phyloP scores from a whole-genome alignment of 345 rosid genomes.

The Trapa bicornis region DNA sequence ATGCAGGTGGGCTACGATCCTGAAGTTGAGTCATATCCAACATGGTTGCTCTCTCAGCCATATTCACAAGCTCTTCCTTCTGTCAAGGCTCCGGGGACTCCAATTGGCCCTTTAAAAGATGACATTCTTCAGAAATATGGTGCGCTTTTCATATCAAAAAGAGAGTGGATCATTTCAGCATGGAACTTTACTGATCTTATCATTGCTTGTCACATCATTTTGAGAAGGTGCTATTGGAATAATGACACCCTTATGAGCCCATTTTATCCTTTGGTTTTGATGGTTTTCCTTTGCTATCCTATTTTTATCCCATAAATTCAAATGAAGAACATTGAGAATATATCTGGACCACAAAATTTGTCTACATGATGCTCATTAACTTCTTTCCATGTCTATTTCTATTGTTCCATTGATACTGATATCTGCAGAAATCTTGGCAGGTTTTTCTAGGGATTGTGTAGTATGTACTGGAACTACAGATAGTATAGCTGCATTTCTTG shows the following conservation, averaged over 20 bases:
- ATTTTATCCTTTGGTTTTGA: too few species aligned
- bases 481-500: slow-evolving; percentile 94
- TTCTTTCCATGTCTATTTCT: neutral
- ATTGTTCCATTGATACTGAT: neutral
- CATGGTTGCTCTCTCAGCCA: slow-evolving; percentile 79
- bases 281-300: too few species aligned
- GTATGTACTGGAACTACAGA: slow-evolving; percentile 89
- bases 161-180: neutral
- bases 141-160: slow-evolving; percentile 12
- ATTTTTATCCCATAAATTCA: neutral
- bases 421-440: slow-evolving; percentile 23
- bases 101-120: slow-evolving; percentile 49
- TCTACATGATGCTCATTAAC: neutral
- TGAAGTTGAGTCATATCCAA: slow-evolving; percentile 64
- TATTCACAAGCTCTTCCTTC: slow-evolving; percentile 60
- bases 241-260: too few species aligned
- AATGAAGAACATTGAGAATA: neutral
- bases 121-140: slow-evolving; percentile 44
- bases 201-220: too few species aligned
- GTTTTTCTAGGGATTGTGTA: slow-evolving; percentile 58
- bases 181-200: neutral
- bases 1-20: slow-evolving; percentile 91
- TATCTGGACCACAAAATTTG: neutral
- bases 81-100: slow-evolving; percentile 69
- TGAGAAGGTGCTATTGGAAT: too few species aligned